Evolutionary conservation across 1,284 basidiomycete genomes (phyloP).

Genomic region (Polyporus tsugae): DNA sequence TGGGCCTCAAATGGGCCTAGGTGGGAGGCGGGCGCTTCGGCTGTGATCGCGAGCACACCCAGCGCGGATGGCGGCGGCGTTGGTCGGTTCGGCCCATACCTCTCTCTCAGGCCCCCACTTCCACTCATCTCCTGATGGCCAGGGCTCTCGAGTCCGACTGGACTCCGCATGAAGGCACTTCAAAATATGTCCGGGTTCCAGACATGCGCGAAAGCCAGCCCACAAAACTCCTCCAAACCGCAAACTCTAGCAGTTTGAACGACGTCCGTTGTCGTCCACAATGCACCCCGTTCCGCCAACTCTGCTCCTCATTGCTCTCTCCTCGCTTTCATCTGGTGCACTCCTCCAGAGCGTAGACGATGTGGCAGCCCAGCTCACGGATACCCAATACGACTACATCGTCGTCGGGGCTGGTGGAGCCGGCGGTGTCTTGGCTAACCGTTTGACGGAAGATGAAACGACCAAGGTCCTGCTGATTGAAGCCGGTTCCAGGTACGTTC

Average conservation of each 20-base stretch:
- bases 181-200: background rate
- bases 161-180: background rate
- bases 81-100: too few species aligned
- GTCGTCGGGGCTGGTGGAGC: conserved; percentile 18
- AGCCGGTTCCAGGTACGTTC: conserved; percentile 47
- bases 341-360: conserved; percentile 18
- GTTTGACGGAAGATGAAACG: conserved; percentile 62
- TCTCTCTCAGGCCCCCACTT: background rate
- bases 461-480: conserved; percentile 64
- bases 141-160: background rate
- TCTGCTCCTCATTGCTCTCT: conserved; percentile 4
- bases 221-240: conserved; percentile 12
- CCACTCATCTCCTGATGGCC: conserved; percentile 1
- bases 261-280: background rate
- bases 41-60: background rate
- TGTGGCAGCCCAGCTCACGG: conserved; percentile 13
- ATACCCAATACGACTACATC: conserved; percentile 18
- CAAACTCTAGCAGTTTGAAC: conserved; percentile 11
- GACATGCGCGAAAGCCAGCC: background rate
- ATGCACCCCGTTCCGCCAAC: conserved; percentile 11
- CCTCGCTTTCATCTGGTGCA: background rate
- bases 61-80: background rate
- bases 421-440: conserved; percentile 27
- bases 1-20: too few species aligned
- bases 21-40: background rate